Evolutionary conservation across 1,284 basidiomycete genomes (phyloP), one percentile per base, ranked within the genome.

Genomic region (Ganoderma boninense): DNA sequence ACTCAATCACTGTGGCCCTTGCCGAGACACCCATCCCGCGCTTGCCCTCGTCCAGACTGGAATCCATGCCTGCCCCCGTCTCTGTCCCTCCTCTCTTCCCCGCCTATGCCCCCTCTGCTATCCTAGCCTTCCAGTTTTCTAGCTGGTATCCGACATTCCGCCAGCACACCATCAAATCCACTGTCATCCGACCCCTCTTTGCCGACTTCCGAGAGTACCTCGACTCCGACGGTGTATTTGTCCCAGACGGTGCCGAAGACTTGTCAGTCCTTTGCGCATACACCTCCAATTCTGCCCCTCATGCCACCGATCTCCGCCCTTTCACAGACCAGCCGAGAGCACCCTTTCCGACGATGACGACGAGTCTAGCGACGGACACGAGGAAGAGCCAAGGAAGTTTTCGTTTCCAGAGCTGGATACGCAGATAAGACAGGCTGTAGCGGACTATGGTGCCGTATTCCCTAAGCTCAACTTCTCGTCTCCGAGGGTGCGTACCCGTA

Each of bases 391-490:
- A 66, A 80, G 76, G 60, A 82, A 74, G 62, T 92, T 89, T 75
- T 84, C 91, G 1, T 96, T 94, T 80, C 95, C 95, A 0, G 90
- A 91, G 67, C 82, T 98, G 23, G 96, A 97, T 77, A 81, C 83
- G 8, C 84, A 85, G 71, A 97, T 99, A 72, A 84, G 94, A 62
- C 79, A 83, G 10, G 89, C 87, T n/a, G 85, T 99, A 16, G 76
- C 82, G 35, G 82, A 88, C 69, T 97, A 96, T 73, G 93, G 90
- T 2, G 91, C 93, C 3, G 92, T 98, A 10, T 99, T 99, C 77
- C 97, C 97, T 0, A 99, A 99, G 80, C 88, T 98, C 64, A 98
- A 97, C 78, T 97, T 97, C 84, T 95, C 96, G 4, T 92, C 94
- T 20, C 96, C 96, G 38, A 92, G 92, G 83, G 96, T 95, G 74